Percentiles rank a stretch among this genome's conserved stretches.
phyloP scores from a whole-genome alignment of 495 filamentous ascomycete genomes.

The Penicillium pancosmium region DNA sequence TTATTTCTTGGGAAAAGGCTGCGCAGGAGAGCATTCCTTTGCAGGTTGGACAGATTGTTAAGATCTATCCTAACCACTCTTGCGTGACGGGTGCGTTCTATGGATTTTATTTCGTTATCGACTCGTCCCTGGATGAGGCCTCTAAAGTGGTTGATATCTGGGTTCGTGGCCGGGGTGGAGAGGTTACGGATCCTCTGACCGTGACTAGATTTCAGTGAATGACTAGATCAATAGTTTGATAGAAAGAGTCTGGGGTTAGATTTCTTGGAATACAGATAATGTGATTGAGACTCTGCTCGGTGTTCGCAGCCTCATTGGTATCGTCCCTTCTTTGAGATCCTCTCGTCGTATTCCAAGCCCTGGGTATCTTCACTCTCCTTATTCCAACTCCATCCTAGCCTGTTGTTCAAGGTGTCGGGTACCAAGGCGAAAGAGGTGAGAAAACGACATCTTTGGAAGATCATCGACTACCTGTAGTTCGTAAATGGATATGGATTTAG shows the following conservation, averaged over 20 bases:
- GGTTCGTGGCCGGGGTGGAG: conserved; percentile 44
- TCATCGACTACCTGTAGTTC: no score
- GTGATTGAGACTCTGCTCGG: no score
- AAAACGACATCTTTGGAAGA: no score
- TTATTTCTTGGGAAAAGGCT: conserved; percentile 32
- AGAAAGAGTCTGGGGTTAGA: not conserved
- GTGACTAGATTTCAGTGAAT: conserved; percentile 17
- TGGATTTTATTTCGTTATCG: conserved; percentile 77
- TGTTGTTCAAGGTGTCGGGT: no score
- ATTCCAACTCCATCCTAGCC: no score
- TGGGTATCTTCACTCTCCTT: no score
- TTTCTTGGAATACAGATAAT: no score
- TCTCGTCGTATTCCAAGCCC: no score
- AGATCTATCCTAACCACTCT: conserved; percentile 83
- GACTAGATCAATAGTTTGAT: not conserved
- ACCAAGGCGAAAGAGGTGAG: no score
- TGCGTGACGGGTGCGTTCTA: conserved; percentile 76
- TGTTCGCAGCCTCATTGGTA: no score
- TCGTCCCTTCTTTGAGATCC: no score
- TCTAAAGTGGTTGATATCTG: conserved; percentile 70
- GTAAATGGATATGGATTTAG: no score
- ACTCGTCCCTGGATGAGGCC: conserved; percentile 58
- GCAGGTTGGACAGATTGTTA: conserved; percentile 51
- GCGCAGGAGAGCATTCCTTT: conserved; percentile 27
- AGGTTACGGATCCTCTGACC: conserved; percentile 20